A percentile compares a stretch with the other conserved stretches of the same genome.
Conservation (phyloP, 2,329 filamentous ascomycete species). For the Nakataea oryzae region DNA sequence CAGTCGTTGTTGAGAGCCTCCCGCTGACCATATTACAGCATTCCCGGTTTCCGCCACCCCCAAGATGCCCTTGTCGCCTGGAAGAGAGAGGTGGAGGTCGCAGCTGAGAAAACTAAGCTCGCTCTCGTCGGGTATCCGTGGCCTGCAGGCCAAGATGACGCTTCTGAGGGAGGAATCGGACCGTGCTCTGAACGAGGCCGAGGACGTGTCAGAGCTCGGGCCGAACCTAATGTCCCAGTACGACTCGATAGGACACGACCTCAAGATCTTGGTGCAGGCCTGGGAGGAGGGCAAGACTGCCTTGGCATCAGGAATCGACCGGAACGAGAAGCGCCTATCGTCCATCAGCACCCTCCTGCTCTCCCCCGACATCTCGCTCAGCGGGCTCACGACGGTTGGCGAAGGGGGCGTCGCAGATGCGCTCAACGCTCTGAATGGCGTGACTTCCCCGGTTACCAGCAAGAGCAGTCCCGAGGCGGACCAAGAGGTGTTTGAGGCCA, state of each 20-base stretch:
- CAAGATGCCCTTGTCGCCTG: slow-evolving; percentile 53
- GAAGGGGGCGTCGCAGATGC: slow-evolving; percentile 45
- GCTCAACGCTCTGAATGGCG: slow-evolving; percentile 61
- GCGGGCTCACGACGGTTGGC: slow-evolving; percentile 55
- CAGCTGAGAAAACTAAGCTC: slow-evolving; percentile 83
- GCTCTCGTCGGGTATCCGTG: slow-evolving; percentile 80
- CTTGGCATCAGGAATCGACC: slow-evolving; percentile 70
- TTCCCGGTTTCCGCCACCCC: slow-evolving; percentile 46
- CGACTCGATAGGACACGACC: slow-evolving; percentile 83
- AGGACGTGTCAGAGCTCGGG: slow-evolving; percentile 65
- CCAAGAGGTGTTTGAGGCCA: slow-evolving; percentile 76
- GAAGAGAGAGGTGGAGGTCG: slow-evolving; percentile 73
- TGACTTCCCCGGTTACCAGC: slow-evolving; percentile 43
- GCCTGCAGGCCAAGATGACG: slow-evolving; percentile 89
- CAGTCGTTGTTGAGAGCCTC: not conserved
- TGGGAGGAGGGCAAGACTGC: slow-evolving; percentile 86
- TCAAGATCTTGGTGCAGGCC: slow-evolving; percentile 68
- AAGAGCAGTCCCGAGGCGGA: slow-evolving; percentile 50
- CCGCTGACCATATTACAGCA: slow-evolving; percentile 20
- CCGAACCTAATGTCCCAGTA: slow-evolving; percentile 78
- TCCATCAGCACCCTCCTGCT: slow-evolving; percentile 47
- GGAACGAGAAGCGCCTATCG: slow-evolving; percentile 61
- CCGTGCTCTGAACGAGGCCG: slow-evolving; percentile 62
- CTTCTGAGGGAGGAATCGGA: slow-evolving; percentile 85
- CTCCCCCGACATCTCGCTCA: slow-evolving; percentile 52